Base-by-base conservation (phyloP, 495 filamentous ascomycete genomes). In the Penicillium crystallinum region DNA sequence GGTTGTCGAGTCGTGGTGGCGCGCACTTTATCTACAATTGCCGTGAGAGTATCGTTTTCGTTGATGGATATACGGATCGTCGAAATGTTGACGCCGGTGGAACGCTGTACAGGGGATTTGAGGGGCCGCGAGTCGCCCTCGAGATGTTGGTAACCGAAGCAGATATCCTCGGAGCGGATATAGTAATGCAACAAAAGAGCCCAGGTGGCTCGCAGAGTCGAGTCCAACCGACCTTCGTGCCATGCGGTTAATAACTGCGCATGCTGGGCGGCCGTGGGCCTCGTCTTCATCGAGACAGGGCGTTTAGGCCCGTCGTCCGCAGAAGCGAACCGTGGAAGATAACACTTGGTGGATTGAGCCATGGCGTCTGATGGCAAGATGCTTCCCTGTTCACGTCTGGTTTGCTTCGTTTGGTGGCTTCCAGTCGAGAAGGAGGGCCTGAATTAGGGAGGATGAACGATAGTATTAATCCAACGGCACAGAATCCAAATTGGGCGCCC, bases 161-260 rank as follows among this genome's bases (percentile, higher is more conserved):
- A 77, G 19, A 84, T 72, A 49, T 80, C 71, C 34, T 81, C 73
- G 10, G 73, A 71, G 1, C 73, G 74, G 30, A 78, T 78, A 59
- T 83, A 83, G 34, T 65, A 70, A 41, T 76, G 65, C 39, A 84
- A 62, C 1, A 83, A 69, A 18, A 84, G 50, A 4, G 72, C 77
- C 82, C 82, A 84, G 6, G 72, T 75, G 17, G 78, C 63, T 50
- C 78, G 73, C 46, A 83, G 53, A 18, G 77, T 25, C 11, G 62
- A 49, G 15, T 64, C 58, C 25, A 73, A 45, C 37, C 62, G 49
- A 0, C 58, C 56, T 50, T 64, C 55, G 12, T 66, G 52, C 58
- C 57, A 71, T 47, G 68, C 68, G 49, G 68, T 67, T 56, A 70
- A 61, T 57, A 73, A 63, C 52, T 67, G 61, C 50, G 58, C 50